Evolutionary conservation across 164 flowering plant species (phyloP), one percentile per base, ranked within the genome.

Genomic region (Annona squamosa): DNA sequence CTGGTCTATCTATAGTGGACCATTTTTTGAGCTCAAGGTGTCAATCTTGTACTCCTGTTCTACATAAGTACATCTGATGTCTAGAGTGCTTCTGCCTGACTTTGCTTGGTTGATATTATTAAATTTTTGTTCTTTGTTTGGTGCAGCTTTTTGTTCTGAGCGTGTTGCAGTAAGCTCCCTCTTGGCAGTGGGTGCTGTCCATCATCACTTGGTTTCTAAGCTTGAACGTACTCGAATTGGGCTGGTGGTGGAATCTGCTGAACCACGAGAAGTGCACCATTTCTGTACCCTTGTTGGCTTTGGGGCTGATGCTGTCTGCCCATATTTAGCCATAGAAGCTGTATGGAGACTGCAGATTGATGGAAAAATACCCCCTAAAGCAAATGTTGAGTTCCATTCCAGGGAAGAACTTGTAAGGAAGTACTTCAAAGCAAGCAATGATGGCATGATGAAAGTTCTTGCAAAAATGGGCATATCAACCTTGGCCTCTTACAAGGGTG

Each of bases 391-490:
- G 57, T 83, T 91, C 80, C 89, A 84, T 76, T 79, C 96, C 4
- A 92, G 89, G 82, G 94, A 81, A 5, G 99, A 96, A 74, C 86
- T 93, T 68, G 90, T 96, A 61, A 87, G 89, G 76, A 91, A 88
- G 80, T 96, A 89, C 77, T 96, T 89, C 81, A 91, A 89, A 84
- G 98, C 99, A 63, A 92, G 93, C 85, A 86, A 84, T 82, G 93
- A 93, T 75, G 99, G 99, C 68, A 96, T 96, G 97, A 92, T 92
- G 98, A 96, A 96, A 80, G 99, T 96, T 83, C 96, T 96, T 75
- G 99, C 99, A 9, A 96, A 96, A 73, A 96, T 96, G 99, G 99
- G 99, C 18, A 96, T 93, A 73, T 96, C 99, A 61, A 96, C 99
- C 65, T 83, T 96, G 83, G 99, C 99, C 10, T 96, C 99, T 17